Percentiles rank a stretch among this genome's conserved stretches.
These are phyloP conservation scores for Penicillium waksmanii DNA, from an alignment of 495 filamentous ascomycete genomes.

Conservation along the genomic window DNA sequence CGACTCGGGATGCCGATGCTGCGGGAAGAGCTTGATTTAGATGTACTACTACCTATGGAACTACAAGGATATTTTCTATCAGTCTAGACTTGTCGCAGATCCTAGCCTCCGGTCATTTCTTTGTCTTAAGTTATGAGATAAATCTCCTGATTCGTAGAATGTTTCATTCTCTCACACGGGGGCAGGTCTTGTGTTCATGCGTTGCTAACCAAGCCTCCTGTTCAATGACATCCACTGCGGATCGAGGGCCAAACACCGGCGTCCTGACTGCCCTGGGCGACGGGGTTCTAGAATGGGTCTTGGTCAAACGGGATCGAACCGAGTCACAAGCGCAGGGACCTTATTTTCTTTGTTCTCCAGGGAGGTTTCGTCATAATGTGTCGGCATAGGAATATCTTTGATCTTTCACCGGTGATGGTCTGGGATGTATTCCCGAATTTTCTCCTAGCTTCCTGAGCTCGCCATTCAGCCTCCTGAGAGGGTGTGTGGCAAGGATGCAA, in stretches of 20 bases:
- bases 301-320: background rate
- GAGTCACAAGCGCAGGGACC: background rate
- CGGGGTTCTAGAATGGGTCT: conserved; percentile 17
- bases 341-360: background rate
- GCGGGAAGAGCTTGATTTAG: background rate
- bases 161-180: background rate
- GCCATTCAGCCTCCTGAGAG: background rate
- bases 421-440: conserved; percentile 1
- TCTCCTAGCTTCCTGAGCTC: background rate
- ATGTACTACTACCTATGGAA: background rate
- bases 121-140: background rate
- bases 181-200: background rate
- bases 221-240: conserved; percentile 9
- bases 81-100: too few relatives aligned
- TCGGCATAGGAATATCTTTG: background rate
- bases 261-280: conserved; percentile 4
- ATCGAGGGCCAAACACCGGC: conserved; percentile 5
- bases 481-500: background rate
- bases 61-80: too few relatives aligned
- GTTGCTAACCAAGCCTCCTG: conserved; percentile 6
- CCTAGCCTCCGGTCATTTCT: background rate
- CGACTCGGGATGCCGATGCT: conserved; percentile 19
- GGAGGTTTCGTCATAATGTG: background rate
- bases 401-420: conserved; percentile 3
- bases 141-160: background rate